These are phyloP conservation scores for Hanseniaspora gamundiae DNA, from an alignment of 1,139 yeast species.

Conservation along the genomic window DNA sequence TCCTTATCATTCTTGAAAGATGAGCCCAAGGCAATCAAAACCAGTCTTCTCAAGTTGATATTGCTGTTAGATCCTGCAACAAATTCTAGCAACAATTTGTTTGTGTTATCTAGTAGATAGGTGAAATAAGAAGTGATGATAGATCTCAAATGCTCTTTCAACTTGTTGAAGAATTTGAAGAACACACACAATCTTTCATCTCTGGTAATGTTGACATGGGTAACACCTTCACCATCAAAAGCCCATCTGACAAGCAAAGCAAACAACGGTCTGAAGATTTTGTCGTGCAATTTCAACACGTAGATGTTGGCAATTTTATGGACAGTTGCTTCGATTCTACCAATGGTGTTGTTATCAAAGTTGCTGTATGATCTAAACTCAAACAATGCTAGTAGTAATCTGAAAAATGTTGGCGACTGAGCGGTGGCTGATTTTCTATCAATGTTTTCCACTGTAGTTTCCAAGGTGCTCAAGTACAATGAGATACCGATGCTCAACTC, in stretches of 20 bases:
- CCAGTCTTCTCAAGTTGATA: slow-evolving; percentile 53
- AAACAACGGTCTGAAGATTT: slow-evolving; percentile 84
- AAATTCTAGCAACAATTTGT: slow-evolving; percentile 39
- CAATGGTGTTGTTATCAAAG: slow-evolving; percentile 62
- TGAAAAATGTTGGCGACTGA: slow-evolving; percentile 60
- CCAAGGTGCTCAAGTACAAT: slow-evolving; percentile 54
- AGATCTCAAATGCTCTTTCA: slow-evolving; percentile 74
- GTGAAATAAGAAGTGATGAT: slow-evolving; percentile 83
- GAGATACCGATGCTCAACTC: slow-evolving; percentile 44
- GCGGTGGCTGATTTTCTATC: slow-evolving; percentile 65
- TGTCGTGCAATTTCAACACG: slow-evolving; percentile 87
- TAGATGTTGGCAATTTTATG: slow-evolving; percentile 62
- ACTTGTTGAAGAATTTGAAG: slow-evolving; percentile 74
- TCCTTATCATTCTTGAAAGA: slow-evolving; percentile 84
- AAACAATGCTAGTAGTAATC: slow-evolving; percentile 58
- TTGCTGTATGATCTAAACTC: slow-evolving; percentile 47
- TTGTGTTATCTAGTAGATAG: slow-evolving; percentile 66
- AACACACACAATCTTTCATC: slow-evolving; percentile 54
- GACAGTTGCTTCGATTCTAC: slow-evolving; percentile 69
- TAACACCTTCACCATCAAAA: slow-evolving; percentile 62
- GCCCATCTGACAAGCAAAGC: slow-evolving; percentile 91
- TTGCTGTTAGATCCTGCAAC: slow-evolving; percentile 31
- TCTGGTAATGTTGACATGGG: slow-evolving; percentile 33
- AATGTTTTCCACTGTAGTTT: slow-evolving; percentile 48
- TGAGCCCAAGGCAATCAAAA: slow-evolving; percentile 58